These are phyloP conservation scores for Candida broadrunensis DNA, from an alignment of 805 yeast species.

Conservation along the genomic window DNA sequence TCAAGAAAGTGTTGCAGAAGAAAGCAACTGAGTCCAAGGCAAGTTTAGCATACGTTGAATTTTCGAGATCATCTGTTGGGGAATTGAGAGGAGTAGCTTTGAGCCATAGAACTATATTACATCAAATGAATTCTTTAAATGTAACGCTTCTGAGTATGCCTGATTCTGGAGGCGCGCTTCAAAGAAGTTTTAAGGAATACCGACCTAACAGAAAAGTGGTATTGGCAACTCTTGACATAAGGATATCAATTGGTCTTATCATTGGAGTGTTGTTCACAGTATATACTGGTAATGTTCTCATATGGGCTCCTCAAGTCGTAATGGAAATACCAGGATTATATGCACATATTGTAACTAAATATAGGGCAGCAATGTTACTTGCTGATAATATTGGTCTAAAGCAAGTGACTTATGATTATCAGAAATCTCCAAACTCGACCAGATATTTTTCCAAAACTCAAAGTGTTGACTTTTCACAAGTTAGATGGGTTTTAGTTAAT, in stretches of 20 bases:
- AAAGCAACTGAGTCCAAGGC: constrained; percentile 10
- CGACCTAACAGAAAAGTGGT: constrained; percentile 52
- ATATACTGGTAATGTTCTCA: constrained; percentile 76
- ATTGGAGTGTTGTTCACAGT: constrained; percentile 78
- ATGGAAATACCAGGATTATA: constrained; percentile 82
- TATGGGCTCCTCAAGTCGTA: constrained; percentile 74
- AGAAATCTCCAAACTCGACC: constrained; percentile 81
- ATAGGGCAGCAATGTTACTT: constrained; percentile 67
- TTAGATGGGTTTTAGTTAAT: constrained; percentile 87
- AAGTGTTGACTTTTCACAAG: constrained; percentile 72
- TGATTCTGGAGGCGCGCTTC: constrained; percentile 52
- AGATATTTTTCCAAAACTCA: constrained; percentile 73
- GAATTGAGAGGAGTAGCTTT: constrained; percentile 91
- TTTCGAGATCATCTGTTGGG: constrained; percentile 85
- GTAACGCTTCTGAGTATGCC: constrained; percentile 67
- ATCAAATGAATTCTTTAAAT: constrained; percentile 79
- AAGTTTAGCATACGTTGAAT: constrained; percentile 91
- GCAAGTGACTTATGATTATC: constrained; percentile 89
- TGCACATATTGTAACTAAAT: constrained; percentile 73
- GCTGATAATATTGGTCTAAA: constrained; percentile 88
- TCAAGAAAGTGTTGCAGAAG: constrained; percentile 3
- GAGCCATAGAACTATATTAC: constrained; percentile 82
- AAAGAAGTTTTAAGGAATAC: constrained; percentile 31
- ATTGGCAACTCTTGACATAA: constrained; percentile 40
- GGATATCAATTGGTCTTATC: constrained; percentile 77